These are phyloP conservation scores for Chlorella sp. DNA, from an alignment of 139 green algal genomes.

Conservation along the genomic window DNA sequence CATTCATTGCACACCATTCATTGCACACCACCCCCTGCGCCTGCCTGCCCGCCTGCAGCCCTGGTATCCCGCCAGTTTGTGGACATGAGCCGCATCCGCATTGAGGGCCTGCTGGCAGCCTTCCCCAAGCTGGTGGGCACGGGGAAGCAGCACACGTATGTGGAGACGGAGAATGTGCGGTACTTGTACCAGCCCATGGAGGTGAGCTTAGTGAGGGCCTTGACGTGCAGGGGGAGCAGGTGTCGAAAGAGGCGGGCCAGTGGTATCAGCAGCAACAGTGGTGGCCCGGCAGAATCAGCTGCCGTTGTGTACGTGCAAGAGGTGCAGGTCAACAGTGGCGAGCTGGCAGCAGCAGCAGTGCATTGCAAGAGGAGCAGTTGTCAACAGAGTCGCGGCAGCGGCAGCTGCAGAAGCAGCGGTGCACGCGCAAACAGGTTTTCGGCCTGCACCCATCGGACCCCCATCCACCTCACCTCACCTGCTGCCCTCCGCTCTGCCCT, in stretches of 20 bases:
- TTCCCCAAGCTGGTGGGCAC: constrained; percentile 98
- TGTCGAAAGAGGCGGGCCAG: no score
- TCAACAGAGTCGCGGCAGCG: no score
- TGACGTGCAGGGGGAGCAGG: background rate
- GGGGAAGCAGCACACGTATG: constrained; percentile 98
- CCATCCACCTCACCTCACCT: no score
- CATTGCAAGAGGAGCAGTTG: background rate
- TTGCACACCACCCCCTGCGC: background rate
- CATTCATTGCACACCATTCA: background rate
- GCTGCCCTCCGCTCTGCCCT: no score
- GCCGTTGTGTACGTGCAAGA: background rate
- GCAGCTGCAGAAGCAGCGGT: no score
- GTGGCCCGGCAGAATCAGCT: no score
- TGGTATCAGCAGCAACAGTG: no score
- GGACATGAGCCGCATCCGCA: constrained; percentile 97
- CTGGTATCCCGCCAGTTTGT: constrained; percentile 98
- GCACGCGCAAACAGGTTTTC: no score
- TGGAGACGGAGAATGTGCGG: constrained; percentile 99
- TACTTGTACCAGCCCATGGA: constrained; percentile 99
- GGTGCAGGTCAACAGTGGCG: no score
- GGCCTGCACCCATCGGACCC: no score
- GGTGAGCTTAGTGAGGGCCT: constrained; percentile 56
- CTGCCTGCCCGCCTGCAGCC: constrained; percentile 69
- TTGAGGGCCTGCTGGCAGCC: constrained; percentile 97
- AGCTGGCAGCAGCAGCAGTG: no score